Conservation (phyloP, 768 basidiomycete species). For the Boletellus emodensis region DNA sequence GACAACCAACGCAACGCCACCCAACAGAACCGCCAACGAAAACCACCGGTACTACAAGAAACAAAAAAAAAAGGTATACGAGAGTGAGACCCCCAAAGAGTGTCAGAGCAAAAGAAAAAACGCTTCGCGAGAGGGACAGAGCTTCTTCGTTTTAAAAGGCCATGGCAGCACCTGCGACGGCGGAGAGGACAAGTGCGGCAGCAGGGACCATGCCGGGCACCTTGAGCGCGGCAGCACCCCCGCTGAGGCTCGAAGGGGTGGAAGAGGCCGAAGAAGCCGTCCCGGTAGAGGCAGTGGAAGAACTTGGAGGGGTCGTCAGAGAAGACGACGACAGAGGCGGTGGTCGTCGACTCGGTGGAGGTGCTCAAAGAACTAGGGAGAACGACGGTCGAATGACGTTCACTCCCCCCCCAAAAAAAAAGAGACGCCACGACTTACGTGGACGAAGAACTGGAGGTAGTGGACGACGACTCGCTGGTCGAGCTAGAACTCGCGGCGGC, state of each 20-base stretch:
- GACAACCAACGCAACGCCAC: constrained; percentile 3
- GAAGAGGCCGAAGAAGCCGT: constrained; percentile 16
- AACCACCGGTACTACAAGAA: background rate
- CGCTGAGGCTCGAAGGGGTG: constrained; percentile 19
- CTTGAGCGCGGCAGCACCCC: constrained; percentile 33
- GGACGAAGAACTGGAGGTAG: background rate
- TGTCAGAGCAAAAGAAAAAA: too few species aligned
- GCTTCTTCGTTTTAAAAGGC: constrained; percentile 48
- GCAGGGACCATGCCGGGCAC: constrained; percentile 30
- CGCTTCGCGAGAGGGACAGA: too few species aligned
- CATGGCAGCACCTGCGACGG: constrained; percentile 45
- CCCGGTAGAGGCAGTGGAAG: constrained; percentile 5
- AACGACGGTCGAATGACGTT: background rate
- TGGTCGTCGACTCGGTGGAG: background rate
- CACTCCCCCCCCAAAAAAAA: too few species aligned
- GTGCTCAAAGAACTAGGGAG: constrained; percentile 1
- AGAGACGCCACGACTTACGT: constrained; percentile 6
- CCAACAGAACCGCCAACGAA: constrained; percentile 4
- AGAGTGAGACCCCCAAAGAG: constrained; percentile 1
- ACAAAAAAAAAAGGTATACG: constrained; percentile 15
- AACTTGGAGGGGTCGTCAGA: background rate
- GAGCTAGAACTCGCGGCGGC: constrained; percentile 14
- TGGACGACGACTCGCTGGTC: constrained; percentile 12
- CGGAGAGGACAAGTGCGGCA: constrained; percentile 41
- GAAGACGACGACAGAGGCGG: background rate